Evolutionary conservation across 2,329 filamentous ascomycete genomes (phyloP).

Genomic region (Colletotrichum filicis): DNA sequence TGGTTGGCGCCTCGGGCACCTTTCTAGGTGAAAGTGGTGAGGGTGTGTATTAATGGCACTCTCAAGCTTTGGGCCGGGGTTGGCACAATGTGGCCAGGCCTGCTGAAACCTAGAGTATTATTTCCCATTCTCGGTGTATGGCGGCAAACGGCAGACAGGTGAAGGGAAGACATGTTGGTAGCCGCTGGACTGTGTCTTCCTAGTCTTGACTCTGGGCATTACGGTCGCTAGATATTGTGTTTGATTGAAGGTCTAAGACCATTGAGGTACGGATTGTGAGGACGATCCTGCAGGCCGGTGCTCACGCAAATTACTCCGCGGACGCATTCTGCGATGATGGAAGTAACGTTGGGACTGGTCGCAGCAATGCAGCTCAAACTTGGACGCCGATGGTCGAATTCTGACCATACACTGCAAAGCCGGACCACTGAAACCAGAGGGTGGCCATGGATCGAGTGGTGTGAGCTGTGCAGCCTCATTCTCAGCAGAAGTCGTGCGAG

Average conservation of each 20-base stretch:
- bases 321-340: neutral
- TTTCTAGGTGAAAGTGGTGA: neutral
- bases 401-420: conserved; percentile 11
- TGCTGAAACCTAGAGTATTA: conserved; percentile 9
- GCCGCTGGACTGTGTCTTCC: neutral
- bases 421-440: conserved; percentile 28
- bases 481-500: conserved; percentile 32
- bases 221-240: neutral
- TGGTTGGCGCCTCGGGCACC: conserved; percentile 1
- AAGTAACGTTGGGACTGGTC: neutral
- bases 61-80: conserved; percentile 13
- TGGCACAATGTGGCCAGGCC: neutral
- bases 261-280: neutral
- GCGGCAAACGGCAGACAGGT: conserved; percentile 18
- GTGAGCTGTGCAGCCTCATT: conserved; percentile 35
- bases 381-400: neutral
- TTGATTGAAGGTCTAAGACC: neutral
- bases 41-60: neutral
- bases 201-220: too few relatives aligned
- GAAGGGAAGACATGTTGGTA: neutral
- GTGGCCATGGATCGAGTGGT: conserved; percentile 8
- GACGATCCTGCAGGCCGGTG: neutral
- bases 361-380: neutral
- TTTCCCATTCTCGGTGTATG: conserved; percentile 17
- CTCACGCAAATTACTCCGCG: neutral